These are phyloP conservation scores for Coix lacrymajobi DNA, from an alignment of 176 grass and related monocot genomes.

Conservation along the genomic window DNA sequence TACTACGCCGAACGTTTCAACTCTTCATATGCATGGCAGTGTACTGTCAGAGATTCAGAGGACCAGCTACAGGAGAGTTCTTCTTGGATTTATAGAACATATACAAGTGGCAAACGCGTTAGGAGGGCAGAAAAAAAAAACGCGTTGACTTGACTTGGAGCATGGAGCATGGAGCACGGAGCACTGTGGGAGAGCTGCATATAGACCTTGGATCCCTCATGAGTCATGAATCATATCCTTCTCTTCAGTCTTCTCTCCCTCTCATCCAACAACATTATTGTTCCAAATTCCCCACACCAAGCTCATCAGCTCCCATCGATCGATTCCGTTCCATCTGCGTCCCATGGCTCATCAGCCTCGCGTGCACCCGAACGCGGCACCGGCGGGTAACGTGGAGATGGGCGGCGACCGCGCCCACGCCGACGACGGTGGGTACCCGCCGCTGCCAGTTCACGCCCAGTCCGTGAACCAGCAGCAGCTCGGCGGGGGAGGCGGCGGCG, in stretches of 20 bases:
- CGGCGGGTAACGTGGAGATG: slow-evolving; percentile 9
- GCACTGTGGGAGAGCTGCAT: not conserved
- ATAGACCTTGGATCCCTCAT: not conserved
- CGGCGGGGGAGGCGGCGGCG: not conserved
- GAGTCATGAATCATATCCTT: not conserved
- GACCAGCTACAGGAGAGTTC: not conserved
- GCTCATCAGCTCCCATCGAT: not conserved
- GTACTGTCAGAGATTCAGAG: not conserved
- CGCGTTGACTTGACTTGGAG: slow-evolving; percentile 19
- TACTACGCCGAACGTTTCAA: not conserved
- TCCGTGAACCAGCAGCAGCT: not conserved
- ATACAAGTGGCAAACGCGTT: not conserved
- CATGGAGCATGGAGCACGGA: not conserved
- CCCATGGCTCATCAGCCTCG: slow-evolving; percentile 11
- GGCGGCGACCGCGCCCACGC: not conserved
- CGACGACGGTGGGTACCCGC: not conserved
- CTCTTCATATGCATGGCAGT: not conserved
- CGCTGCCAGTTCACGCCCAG: not conserved
- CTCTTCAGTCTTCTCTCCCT: not conserved
- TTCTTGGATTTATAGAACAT: not conserved
- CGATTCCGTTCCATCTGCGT: not conserved
- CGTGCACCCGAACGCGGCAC: not conserved
- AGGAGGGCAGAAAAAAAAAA: not conserved
- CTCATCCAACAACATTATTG: not conserved
- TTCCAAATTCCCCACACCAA: not conserved